phyloP scores from a whole-genome alignment of 2,329 filamentous ascomycete species.

The Stemphylium beticola region DNA sequence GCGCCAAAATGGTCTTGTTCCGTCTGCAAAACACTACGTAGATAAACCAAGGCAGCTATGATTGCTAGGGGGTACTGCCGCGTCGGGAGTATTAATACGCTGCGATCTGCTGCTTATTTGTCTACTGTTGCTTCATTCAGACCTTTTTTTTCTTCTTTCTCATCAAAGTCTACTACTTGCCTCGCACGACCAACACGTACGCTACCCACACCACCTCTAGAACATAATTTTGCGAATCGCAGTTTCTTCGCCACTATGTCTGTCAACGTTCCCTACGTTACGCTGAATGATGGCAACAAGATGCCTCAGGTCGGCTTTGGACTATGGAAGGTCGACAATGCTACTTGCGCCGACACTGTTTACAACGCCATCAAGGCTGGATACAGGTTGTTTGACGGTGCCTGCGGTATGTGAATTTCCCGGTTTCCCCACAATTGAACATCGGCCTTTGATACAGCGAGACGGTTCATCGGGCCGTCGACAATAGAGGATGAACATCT shows the following conservation, averaged over 20 bases:
- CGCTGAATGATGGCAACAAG: conserved; percentile 46
- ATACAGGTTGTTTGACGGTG: conserved; percentile 48
- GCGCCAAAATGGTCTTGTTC: conserved; percentile 19
- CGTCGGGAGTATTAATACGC: conserved; percentile 32
- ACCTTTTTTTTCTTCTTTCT: conserved; percentile 8
- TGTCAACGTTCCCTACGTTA: conserved; percentile 36
- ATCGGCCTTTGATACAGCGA: no score
- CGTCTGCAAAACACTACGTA: conserved; percentile 17
- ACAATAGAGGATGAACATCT: no score
- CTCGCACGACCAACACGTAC: conserved; percentile 12
- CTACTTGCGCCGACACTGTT: conserved; percentile 39
- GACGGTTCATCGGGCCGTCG: no score
- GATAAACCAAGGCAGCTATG: conserved; percentile 20
- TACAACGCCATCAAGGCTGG: conserved; percentile 48
- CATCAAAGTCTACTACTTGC: conserved; percentile 9
- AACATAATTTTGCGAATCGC: conserved; percentile 12
- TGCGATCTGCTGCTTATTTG: conserved; percentile 18
- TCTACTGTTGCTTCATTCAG: conserved; percentile 13
- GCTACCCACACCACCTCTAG: background rate
- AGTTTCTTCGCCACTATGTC: conserved; percentile 33
- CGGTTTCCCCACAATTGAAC: background rate
- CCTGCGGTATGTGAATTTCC: conserved; percentile 39
- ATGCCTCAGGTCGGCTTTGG: conserved; percentile 47
- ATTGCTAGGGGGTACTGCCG: conserved; percentile 24
- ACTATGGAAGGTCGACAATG: conserved; percentile 45